A percentile compares a stretch with the other conserved stretches of the same genome.
Conservation (phyloP, 2,329 filamentous ascomycete genomes). For the Paracamarosporium sp. region DNA sequence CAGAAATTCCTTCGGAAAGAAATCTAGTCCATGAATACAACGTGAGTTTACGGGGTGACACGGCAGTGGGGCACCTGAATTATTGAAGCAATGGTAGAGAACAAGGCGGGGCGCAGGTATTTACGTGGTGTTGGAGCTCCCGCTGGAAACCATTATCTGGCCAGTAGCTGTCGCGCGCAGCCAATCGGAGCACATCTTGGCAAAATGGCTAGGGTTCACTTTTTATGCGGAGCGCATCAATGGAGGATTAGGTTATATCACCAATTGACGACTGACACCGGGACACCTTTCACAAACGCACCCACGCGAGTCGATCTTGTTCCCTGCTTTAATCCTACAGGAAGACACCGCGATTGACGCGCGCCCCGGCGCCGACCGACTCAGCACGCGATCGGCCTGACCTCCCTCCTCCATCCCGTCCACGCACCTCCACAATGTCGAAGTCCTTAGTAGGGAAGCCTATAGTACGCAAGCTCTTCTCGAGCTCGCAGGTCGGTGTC, state of each 20-base stretch:
- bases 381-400: conserved; percentile 11
- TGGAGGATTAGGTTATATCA: conserved; percentile 5
- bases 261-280: conserved; percentile 19
- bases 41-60: conserved; percentile 1
- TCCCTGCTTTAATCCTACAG: conserved; percentile 15
- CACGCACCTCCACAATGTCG: conserved; percentile 24
- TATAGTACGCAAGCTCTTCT: conserved; percentile 35
- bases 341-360: conserved; percentile 4
- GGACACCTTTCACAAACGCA: neutral
- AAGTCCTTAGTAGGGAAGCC: conserved; percentile 32
- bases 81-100: neutral
- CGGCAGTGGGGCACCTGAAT: neutral
- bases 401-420: conserved; percentile 11
- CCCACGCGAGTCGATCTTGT: conserved; percentile 21
- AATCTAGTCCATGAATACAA: conserved; percentile 23
- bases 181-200: conserved; percentile 40
- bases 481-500: conserved; percentile 59
- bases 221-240: conserved; percentile 26
- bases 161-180: conserved; percentile 22
- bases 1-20: neutral
- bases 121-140: conserved; percentile 20
- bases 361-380: conserved; percentile 17
- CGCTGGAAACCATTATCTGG: conserved; percentile 31
- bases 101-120: conserved; percentile 8
- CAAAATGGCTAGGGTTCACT: conserved; percentile 18